These are phyloP conservation scores for Aquilaria agallochum DNA, from an alignment of 441 rosid species.

Conservation along the genomic window DNA sequence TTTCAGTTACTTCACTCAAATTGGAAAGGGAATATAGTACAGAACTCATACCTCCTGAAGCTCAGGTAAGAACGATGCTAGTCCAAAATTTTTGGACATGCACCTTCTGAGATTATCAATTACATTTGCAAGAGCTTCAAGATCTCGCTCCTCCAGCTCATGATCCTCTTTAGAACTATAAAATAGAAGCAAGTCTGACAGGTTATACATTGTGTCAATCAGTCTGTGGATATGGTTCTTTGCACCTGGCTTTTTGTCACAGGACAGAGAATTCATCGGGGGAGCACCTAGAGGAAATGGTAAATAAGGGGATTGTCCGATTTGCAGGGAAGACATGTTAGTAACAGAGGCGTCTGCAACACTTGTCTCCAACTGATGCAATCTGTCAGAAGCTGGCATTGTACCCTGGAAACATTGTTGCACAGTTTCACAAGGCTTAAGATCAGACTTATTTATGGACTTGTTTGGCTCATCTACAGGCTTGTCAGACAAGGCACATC, in stretches of 20 bases:
- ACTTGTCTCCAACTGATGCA: conserved; percentile 13
- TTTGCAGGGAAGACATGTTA: conserved; percentile 34
- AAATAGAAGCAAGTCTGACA: conserved; percentile 66
- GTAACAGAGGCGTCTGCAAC: conserved; percentile 31
- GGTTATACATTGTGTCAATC: conserved; percentile 49
- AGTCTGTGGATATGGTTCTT: conserved; percentile 37
- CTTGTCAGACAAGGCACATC: conserved; percentile 15
- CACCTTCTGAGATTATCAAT: conserved; percentile 52
- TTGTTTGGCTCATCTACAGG: conserved; percentile 22
- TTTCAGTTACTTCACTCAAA: not conserved
- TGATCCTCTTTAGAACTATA: conserved; percentile 45
- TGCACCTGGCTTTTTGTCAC: conserved; percentile 26
- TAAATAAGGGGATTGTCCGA: conserved; percentile 26
- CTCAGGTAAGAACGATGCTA: conserved; percentile 28
- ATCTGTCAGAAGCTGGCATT: conserved; percentile 19
- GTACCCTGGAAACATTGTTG: conserved; percentile 23
- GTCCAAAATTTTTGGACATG: conserved; percentile 34
- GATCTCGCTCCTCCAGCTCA: conserved; percentile 48
- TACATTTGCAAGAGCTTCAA: conserved; percentile 47
- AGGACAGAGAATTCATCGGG: conserved; percentile 22
- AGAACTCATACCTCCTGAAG: conserved; percentile 42
- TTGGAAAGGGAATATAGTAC: conserved; percentile 8
- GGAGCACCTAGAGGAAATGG: conserved; percentile 32
- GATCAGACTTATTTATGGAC: conserved; percentile 21
- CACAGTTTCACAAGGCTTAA: conserved; percentile 17